These are phyloP conservation scores for Sindora glabra DNA, from an alignment of 306 rosid genomes.

Conservation along the genomic window DNA sequence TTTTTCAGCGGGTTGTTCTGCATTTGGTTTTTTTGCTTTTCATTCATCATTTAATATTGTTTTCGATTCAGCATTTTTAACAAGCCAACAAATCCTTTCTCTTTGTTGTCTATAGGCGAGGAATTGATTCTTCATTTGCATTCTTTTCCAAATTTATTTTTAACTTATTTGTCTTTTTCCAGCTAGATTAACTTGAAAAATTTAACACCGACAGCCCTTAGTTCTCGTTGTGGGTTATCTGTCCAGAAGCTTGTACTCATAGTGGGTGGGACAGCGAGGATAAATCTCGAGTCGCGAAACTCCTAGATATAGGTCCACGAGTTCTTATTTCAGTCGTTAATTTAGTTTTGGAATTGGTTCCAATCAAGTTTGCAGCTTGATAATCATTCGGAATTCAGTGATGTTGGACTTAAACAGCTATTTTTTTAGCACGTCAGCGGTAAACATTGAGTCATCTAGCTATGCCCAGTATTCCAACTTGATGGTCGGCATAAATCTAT, in stretches of 20 bases:
- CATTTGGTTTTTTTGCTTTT: neutral
- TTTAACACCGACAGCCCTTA: neutral
- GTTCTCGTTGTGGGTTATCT: neutral
- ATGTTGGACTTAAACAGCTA: neutral
- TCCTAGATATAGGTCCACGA: neutral
- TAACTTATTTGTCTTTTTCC: neutral
- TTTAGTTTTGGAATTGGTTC: neutral
- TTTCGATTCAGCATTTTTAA: slow-evolving; percentile 1
- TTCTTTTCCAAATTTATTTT: neutral
- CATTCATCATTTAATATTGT: neutral
- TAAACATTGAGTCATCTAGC: neutral
- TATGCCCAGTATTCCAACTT: neutral
- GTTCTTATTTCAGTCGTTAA: neutral
- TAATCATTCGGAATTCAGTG: neutral
- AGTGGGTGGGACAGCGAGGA: neutral
- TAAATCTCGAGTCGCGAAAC: neutral
- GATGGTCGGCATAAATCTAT: neutral
- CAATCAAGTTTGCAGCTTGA: neutral
- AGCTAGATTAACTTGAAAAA: neutral
- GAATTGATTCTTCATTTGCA: neutral
- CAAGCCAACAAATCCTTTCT: neutral
- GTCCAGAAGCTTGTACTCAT: neutral
- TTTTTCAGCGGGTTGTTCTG: neutral
- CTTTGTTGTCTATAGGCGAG: neutral
- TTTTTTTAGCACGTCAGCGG: neutral